Evolutionary conservation across 2,329 filamentous ascomycete species (phyloP).

Genomic region (Paracoccidioides brasiliensis): DNA sequence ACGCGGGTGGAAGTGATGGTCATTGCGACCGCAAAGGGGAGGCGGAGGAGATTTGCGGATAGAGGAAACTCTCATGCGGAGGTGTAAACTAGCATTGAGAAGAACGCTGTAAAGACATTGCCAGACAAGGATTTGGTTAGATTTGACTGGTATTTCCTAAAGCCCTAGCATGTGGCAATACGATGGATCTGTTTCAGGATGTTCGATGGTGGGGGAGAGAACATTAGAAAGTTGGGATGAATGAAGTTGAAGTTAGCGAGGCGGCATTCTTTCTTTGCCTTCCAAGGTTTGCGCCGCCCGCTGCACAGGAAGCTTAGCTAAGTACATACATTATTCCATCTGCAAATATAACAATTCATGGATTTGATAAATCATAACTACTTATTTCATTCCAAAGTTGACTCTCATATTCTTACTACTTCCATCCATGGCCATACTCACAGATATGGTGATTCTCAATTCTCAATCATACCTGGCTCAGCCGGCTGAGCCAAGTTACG

Average conservation of each 20-base stretch:
- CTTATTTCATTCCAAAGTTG: too few relatives aligned
- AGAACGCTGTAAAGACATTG: neutral
- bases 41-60: neutral
- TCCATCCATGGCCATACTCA: too few relatives aligned
- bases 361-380: too few relatives aligned
- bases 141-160: neutral
- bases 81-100: neutral
- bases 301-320: too few relatives aligned
- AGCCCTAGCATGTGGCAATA: neutral
- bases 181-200: neutral
- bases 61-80: neutral
- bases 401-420: too few relatives aligned
- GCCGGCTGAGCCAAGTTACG: too few relatives aligned
- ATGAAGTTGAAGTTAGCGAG: neutral
- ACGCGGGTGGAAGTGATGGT: constrained; percentile 31
- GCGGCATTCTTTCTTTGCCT: neutral
- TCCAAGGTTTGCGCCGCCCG: too few relatives aligned
- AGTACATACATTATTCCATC: too few relatives aligned
- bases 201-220: neutral
- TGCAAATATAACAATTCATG: too few relatives aligned
- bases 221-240: neutral
- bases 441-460: too few relatives aligned
- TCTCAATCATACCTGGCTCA: too few relatives aligned
- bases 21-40: constrained; percentile 18
- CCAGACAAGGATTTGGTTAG: neutral